Evolutionary conservation across 352 stramenopile species (phyloP), one percentile per base, ranked within the genome.

Genomic region (Globisporangium middletonii): DNA sequence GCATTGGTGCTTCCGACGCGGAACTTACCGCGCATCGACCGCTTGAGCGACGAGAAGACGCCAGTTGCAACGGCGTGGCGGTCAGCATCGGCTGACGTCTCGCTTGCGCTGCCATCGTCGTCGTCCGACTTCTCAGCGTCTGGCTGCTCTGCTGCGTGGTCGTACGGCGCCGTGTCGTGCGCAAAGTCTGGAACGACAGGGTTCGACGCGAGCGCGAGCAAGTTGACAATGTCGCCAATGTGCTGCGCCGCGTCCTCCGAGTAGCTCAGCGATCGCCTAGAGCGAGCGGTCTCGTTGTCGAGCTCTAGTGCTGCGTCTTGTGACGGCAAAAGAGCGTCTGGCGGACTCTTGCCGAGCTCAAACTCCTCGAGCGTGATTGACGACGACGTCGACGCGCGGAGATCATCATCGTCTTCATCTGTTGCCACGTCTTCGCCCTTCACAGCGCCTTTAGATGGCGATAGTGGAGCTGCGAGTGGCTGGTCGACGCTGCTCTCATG

Each of bases 361-460:
- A 88, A 89, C 23, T 91, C 75, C 42, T 88, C 78, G 8, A 88
- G 45, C 19, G 77, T 88, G 27, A 88, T 76, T 0, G 69, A 67
- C 27, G 62, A 63, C 15, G 37, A 60, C 9, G 55, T 48, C 12
- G 43, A 46, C 7, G 27, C 55, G 30, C 26, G 35, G 19, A 59
- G 54, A 50, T 46, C 51, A 18, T 75, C 67, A 0, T 81, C 66
- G 23, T 75, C 23, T 23, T 23, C 67, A 8, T 75, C 30, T 23
- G 27, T 12, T 44, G 8, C n/a, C 7, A 12, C 37, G 28, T 42
- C 46, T 2, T 41, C 18, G 56, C 33, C 53, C 13, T 54, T 56
- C 53, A 69, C 58, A 11, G 33, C 0, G 33, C 33, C 12, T 12
- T 7, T 13, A 9, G 9, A 38, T 38, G 33, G 33, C 0, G 33